These are phyloP conservation scores for Jamesozyma jinghongensis DNA, from an alignment of 805 yeast genomes.

Conservation along the genomic window DNA sequence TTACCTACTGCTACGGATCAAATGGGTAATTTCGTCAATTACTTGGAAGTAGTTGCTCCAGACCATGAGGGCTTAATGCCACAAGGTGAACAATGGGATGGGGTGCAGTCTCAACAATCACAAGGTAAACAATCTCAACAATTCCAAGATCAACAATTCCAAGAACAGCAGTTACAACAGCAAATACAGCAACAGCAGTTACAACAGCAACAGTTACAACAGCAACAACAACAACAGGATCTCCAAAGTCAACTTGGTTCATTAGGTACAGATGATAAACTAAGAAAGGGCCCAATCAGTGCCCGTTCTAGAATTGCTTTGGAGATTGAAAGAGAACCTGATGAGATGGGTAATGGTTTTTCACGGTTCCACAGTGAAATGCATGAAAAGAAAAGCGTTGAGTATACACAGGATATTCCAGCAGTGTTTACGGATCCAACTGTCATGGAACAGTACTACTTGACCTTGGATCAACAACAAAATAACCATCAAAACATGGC, in stretches of 20 bases:
- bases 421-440: constrained; percentile 78
- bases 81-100: constrained; percentile 5
- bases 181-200: constrained; percentile 11
- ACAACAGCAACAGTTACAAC: constrained; percentile 6
- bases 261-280: neutral
- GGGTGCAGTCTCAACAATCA: constrained; percentile 7
- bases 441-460: constrained; percentile 78
- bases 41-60: constrained; percentile 60
- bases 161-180: constrained; percentile 6
- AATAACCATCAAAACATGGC: constrained; percentile 48
- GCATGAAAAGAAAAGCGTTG: constrained; percentile 19
- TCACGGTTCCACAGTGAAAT: constrained; percentile 64
- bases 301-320: constrained; percentile 45
- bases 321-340: constrained; percentile 31
- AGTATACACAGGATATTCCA: constrained; percentile 62
- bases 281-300: constrained; percentile 16
- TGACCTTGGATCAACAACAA: constrained; percentile 65
- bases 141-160: constrained; percentile 8
- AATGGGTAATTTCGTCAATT: constrained; percentile 91
- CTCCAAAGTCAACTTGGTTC: neutral
- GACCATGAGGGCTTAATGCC: constrained; percentile 24
- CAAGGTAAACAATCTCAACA: constrained; percentile 13
- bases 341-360: constrained; percentile 78
- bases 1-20: constrained; percentile 97
- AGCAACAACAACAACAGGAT: constrained; percentile 6